A percentile compares a stretch with the other conserved stretches of the same genome.
Evolutionary conservation across 306 rosid genomes (phyloP).

Genomic region (Quercus engelmannii): DNA sequence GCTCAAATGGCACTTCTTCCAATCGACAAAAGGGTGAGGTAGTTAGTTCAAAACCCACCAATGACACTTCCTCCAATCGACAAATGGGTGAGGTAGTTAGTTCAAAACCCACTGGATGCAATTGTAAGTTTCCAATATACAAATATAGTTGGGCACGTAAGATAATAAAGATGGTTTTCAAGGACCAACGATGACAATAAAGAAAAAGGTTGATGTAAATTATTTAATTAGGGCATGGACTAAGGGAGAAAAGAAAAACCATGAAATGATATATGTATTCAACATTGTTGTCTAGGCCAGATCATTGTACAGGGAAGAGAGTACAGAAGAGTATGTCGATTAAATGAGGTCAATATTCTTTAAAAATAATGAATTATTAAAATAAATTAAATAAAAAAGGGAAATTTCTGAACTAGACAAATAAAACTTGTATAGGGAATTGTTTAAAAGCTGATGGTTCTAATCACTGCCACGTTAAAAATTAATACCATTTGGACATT

Average conservation of each 20-base stretch:
- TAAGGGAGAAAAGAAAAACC: neutral
- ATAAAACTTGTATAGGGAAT: neutral
- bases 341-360: neutral
- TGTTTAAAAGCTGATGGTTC: neutral
- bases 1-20: no score
- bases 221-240: neutral
- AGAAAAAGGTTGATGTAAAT: neutral
- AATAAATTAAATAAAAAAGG: neutral
- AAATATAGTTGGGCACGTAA: no score
- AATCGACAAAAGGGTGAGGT: no score
- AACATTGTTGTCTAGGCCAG: neutral
- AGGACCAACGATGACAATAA: neutral
- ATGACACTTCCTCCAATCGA: no score
- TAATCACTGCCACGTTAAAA: neutral
- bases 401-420: neutral
- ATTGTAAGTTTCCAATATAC: no score
- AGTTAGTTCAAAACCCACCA: no score
- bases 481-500: neutral
- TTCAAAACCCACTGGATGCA: no score
- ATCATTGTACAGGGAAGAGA: neutral
- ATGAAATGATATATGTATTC: neutral
- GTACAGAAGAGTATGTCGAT: neutral
- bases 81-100: no score
- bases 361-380: neutral
- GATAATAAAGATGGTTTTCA: neutral